Base-by-base conservation (phyloP, 805 yeast species). In the Pichia paraexigua region DNA sequence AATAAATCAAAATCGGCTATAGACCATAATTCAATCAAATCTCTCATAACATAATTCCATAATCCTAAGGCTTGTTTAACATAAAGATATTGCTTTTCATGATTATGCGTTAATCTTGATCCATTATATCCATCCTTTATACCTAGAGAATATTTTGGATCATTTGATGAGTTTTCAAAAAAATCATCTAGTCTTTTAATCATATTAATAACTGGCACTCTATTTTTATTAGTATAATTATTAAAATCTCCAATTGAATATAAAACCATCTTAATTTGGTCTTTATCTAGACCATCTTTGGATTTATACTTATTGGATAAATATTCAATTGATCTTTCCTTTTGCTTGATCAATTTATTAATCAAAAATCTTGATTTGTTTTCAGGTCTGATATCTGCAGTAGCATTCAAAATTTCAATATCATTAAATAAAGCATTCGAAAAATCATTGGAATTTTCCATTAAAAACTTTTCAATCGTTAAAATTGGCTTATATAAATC, bases 211-310 rank as follows among this genome's bases (percentile, higher is more conserved):
- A 85, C 84, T 7, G 95, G 92, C 40, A 76, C 70, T 55, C 86
- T 73, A 60, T 86, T 86, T 51, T 86, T 75, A 52, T 82, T 78
- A 2, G 85, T 75, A 59, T 85, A 86, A 0, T 90, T 78, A 60
- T 84, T 83, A 68, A 81, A 85, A 63, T 86, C 95, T 41, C 92
- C 91, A 48, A 86, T 79, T 1, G 94, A 86, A 62, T 86, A 86
- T 21, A 86, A 63, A 5, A 83, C 80, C 59, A 83, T 89, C 41
- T 87, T 73, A n/a, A 85, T 74, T 45, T 82, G 85, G 47, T 85
- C 91, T 51, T 73, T 75, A 20, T 74, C 56, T 45, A 76, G 69
- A 3, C 73, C 71, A n/a, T 61, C 63, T 5, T 60, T 50, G 18
- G 71, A 64, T 11, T 74, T 64, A 61, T 82, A 84, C 52, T 69